Conservation (phyloP, 2,329 filamentous ascomycete genomes). For the Pestalotiopsis fici region DNA sequence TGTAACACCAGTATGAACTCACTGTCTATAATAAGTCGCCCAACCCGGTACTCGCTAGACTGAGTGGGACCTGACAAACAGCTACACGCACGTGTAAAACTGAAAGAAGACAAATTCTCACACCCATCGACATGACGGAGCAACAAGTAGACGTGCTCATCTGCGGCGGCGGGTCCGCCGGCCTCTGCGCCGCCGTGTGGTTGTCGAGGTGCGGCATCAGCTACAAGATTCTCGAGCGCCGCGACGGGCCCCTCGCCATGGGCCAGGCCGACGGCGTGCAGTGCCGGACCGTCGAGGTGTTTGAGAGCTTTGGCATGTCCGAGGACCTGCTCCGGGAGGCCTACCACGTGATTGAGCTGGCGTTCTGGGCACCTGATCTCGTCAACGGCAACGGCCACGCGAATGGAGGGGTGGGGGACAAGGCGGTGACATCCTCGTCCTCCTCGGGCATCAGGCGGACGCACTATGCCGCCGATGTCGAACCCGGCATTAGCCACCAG, state of each 20-base stretch:
- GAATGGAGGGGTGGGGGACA: background rate
- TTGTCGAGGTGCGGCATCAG: conserved; percentile 57
- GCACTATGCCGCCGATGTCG: conserved; percentile 53
- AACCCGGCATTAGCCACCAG: conserved; percentile 51
- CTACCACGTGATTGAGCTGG: conserved; percentile 58
- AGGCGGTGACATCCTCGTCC: conserved; percentile 18
- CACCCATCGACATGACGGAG: conserved; percentile 14
- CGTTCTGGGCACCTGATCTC: conserved; percentile 51
- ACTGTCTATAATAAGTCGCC: too few species aligned
- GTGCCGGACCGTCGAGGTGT: conserved; percentile 62
- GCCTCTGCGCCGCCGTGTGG: conserved; percentile 62
- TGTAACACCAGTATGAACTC: too few species aligned
- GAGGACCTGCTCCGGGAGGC: conserved; percentile 56
- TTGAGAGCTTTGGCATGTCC: conserved; percentile 58
- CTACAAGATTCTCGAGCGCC: conserved; percentile 59
- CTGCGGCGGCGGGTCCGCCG: conserved; percentile 62
- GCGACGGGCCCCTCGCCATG: conserved; percentile 51
- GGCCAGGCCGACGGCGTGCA: conserved; percentile 68
- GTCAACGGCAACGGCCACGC: background rate
- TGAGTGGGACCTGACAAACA: too few species aligned
- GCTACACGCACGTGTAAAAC: too few species aligned
- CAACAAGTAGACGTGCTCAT: conserved; percentile 54
- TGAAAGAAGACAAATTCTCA: too few species aligned
- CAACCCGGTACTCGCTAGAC: too few species aligned
- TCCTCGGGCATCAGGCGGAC: conserved; percentile 43